Percentiles rank a stretch among this genome's conserved stretches.
phyloP scores from a whole-genome alignment of 139 green algal genomes.

The Gonium pectorale region DNA sequence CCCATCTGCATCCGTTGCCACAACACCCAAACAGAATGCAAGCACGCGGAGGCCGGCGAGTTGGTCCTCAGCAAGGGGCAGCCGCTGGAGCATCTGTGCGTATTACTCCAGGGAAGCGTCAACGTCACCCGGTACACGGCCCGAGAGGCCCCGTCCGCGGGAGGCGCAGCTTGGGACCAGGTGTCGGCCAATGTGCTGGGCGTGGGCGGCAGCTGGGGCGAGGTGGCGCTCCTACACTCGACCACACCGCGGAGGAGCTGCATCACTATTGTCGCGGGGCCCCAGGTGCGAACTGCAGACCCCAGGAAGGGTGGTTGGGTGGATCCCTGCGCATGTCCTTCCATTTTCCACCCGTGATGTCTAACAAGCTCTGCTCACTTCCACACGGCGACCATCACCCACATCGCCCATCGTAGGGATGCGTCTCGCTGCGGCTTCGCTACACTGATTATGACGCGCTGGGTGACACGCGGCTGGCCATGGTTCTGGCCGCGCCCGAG shows the following conservation, averaged over 20 bases:
- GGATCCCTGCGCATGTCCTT: too few species aligned
- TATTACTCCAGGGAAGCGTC: conserved; percentile 3
- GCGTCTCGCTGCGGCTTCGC: conserved; percentile 5
- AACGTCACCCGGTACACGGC: background rate
- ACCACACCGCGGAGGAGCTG: background rate
- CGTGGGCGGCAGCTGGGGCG: background rate
- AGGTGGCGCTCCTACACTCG: conserved; percentile 30
- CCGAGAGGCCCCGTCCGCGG: background rate
- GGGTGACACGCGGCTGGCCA: background rate
- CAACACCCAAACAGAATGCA: background rate
- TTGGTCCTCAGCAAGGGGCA: conserved; percentile 37
- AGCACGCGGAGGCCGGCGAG: conserved; percentile 30
- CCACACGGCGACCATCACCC: too few species aligned
- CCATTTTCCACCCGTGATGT: too few species aligned
- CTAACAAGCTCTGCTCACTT: too few species aligned
- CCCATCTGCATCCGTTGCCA: too few species aligned
- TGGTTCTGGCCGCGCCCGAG: conserved; percentile 18
- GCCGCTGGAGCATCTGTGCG: conserved; percentile 25
- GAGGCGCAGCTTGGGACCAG: too few species aligned
- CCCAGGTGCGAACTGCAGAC: background rate
- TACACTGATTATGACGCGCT: conserved; percentile 23
- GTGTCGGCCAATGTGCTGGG: background rate
- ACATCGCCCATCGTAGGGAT: too few species aligned
- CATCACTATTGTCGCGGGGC: conserved; percentile 18
- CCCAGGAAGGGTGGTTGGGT: too few species aligned